Evolutionary conservation across 768 basidiomycete genomes (phyloP), one percentile per base, ranked within the genome.

Genomic region (Boletellus ananas): DNA sequence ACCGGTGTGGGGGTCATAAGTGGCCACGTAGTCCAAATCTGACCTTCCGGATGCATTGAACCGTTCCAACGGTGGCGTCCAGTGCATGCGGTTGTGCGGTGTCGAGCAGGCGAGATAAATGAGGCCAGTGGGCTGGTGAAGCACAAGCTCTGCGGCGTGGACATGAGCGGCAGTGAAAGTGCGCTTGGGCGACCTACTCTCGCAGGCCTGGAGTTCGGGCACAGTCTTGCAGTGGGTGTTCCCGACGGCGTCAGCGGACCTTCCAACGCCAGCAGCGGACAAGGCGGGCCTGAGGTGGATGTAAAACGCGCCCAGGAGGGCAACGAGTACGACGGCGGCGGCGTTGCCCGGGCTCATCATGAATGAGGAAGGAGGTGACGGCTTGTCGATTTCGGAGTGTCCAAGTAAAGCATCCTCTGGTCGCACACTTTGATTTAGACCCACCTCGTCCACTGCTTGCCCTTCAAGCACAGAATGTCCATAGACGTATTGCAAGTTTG

Each of bases 51-150:
- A 60, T 3, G 55, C 61, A 34, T 74, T 65, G 4, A 75, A 52
- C 36, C 57, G 57, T n/a, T 41, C 47, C 3, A 73, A 40, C 2
- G 74, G 58, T 14, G 84, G 85, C 0, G 68, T 69, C 84, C 84
- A 87, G 34, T 71, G 68, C 0, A 64, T 52, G 20, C 83, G 77
- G 33, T 69, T 75, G 13, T 55, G 60, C 1, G 70, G 77, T 0
- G 74, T 75, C 2, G 83, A 83, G 58, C 85, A 87, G 11, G 85
- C 83, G 8, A 85, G 73, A 57, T 81, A 87, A 12, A 87, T 42
- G 18, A 80, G 56, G 23, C 83, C 83, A 1, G 73, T 73, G 1
- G 79, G 72, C 40, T 77, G 72, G 49, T 84, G 83, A n/a, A 84
- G 66, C 4, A 82, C 74, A 25, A 79, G 61, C 60, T 85, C 84